A percentile compares a stretch with the other conserved stretches of the same genome.
Evolutionary conservation across 495 filamentous ascomycete species (phyloP).

Genomic region (Hamigera avellanea): DNA sequence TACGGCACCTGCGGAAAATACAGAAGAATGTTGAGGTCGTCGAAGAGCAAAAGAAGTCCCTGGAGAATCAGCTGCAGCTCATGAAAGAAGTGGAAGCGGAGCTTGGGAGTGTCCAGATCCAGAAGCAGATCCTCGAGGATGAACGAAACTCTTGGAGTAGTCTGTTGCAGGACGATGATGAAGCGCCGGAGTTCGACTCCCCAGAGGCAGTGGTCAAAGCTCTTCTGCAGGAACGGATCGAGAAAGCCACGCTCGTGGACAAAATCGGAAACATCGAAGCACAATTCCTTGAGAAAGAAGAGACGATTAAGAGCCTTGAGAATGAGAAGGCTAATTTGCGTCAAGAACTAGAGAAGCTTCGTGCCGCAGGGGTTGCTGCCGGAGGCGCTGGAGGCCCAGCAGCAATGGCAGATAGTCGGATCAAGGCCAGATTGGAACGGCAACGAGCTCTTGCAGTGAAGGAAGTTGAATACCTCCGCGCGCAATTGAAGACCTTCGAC

Average conservation of each 20-base stretch:
- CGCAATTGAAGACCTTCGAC: constrained; percentile 84
- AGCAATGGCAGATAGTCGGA: constrained; percentile 33
- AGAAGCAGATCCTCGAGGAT: constrained; percentile 79
- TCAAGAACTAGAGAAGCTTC: constrained; percentile 61
- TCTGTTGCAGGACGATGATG: constrained; percentile 60
- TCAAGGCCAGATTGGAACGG: constrained; percentile 65
- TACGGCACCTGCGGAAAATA: constrained; percentile 65
- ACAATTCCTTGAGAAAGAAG: constrained; percentile 70
- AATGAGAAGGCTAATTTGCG: constrained; percentile 46
- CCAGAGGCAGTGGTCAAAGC: constrained; percentile 83
- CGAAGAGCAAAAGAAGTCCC: constrained; percentile 82
- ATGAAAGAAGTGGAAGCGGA: constrained; percentile 66
- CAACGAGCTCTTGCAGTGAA: constrained; percentile 77
- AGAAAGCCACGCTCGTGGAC: constrained; percentile 65
- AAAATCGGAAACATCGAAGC: constrained; percentile 66
- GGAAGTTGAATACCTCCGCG: constrained; percentile 87
- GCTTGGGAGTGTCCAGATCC: constrained; percentile 64
- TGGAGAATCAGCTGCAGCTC: constrained; percentile 66
- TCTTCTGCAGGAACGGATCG: constrained; percentile 68
- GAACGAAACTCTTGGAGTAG: constrained; percentile 78
- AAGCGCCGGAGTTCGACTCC: constrained; percentile 63
- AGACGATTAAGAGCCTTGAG: constrained; percentile 60
- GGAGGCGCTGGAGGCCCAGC: constrained; percentile 15
- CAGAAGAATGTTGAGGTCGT: constrained; percentile 85
- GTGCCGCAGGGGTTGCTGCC: constrained; percentile 19